These are phyloP conservation scores for Arthrobotrys megalospora DNA, from an alignment of 2,329 filamentous ascomycete species.

Conservation along the genomic window DNA sequence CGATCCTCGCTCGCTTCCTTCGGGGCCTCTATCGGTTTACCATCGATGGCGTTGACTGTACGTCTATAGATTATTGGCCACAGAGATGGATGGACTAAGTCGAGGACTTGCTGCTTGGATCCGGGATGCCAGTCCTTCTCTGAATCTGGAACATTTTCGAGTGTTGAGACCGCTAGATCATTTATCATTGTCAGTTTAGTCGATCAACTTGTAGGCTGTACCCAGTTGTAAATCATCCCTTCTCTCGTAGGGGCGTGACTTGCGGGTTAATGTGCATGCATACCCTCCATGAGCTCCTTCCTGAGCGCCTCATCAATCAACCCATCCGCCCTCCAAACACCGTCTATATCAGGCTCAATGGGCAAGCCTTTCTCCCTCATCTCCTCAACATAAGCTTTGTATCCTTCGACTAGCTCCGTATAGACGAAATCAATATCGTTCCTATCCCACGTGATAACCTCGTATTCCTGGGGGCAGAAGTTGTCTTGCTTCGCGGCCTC, in stretches of 20 bases:
- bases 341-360: constrained; percentile 50
- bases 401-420: constrained; percentile 39
- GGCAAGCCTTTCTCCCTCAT: constrained; percentile 18
- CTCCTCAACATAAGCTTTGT: constrained; percentile 32
- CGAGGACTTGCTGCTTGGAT: constrained; percentile 73
- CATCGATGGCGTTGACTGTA: not conserved
- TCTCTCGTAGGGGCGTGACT: too few relatives aligned
- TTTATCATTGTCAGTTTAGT: too few relatives aligned
- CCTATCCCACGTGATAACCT: constrained; percentile 19
- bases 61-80: constrained; percentile 74
- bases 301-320: constrained; percentile 38
- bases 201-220: not conserved
- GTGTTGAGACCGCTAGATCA: constrained; percentile 66
- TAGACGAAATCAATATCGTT: constrained; percentile 25
- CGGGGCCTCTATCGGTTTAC: constrained; percentile 17
- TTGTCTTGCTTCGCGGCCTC: constrained; percentile 22
- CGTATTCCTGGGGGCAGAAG: not conserved
- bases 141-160: constrained; percentile 72
- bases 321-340: constrained; percentile 46
- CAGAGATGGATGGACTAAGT: constrained; percentile 77
- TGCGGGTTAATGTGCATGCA: not conserved
- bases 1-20: not conserved
- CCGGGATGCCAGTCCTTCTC: constrained; percentile 76
- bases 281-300: constrained; percentile 43
- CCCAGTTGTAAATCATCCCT: not conserved